Evolutionary conservation across 371 early-diverging fungal genomes (phyloP), one percentile per base, ranked within the genome.

Genomic region (Caulochytrium protostelioides): DNA sequence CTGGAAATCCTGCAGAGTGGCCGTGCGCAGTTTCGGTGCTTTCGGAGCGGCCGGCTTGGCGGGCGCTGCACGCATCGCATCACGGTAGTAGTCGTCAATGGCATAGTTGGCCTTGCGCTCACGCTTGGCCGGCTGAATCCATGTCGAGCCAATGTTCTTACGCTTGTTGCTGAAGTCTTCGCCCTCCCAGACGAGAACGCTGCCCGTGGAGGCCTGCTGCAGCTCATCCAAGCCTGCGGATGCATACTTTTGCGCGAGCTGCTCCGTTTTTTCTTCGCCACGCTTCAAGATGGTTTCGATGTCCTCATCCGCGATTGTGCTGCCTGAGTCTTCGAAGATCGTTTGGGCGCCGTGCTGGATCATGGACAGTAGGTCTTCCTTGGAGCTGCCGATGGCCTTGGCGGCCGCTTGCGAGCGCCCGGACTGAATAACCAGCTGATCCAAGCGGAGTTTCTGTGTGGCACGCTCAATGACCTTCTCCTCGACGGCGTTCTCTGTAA

Each of bases 401-500:
- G 17, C 34, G 33, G 20, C 30, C 38, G 13, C 52, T 48, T 30
- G 47, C 47, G 67, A 55, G 15, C 81, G 73, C 1, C 86, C 84
- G 47, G 87, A 86, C 51, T 98, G 95, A 47, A 98, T 90, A 22
- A 98, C 91, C 27, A 97, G 61, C 54, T 97, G 87, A 52, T 99
- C 99, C 20, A 99, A 62, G 18, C 89, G 76, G 30, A 97, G 64
- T 59, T 99, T 98, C 54, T 86, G 85, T 21, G 90, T 78, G 12
- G 97, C 94, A 34, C 83, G 70, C 50, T 95, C 87, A 21, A 97
- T 54, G 1, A 98, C 83, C 53, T 84, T 94, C 50, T 97, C 97
- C 54, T 99, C 99, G 43, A 99, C 81, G 1, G 97, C 83, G 32
- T 69, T 62, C 50, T 54, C 94, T 14, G 91, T 80, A n/a, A 99